Base-by-base conservation (phyloP, 2,329 filamentous ascomycete genomes). In the Paraphoma chrysanthemicola region DNA sequence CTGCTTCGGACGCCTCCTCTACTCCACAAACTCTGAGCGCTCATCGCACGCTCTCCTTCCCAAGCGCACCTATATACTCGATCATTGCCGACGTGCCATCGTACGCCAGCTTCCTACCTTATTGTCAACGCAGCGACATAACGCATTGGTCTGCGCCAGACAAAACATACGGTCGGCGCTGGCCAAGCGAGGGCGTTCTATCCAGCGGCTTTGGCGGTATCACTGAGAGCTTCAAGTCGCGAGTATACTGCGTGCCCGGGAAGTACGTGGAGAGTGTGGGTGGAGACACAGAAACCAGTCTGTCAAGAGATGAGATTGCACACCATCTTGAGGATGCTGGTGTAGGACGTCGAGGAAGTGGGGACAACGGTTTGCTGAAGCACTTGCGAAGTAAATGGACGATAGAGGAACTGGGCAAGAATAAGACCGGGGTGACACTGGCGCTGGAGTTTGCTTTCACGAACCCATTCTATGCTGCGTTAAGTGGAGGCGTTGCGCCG, bases 71-170 rank as follows among this genome's bases (percentile, higher is more conserved):
- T 1, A 88, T 99, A 66, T 99, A 95, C 85, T 82, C 83, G 64
- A 85, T 97, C 52, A 93, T 99, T 76, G 88, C 93, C 79, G 92
- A 97, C 77, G 88, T 99, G 63, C 86, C 92, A 76, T 66, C 61
- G 61, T 99, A 99, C 85, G 82, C 85, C 38, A 76, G 82, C 63
- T 99, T 98, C 82, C 86, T 99, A n/a, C 95, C 95, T 10, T 97
- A 96, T 84, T 96, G 94, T 79, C 85, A 86, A 43, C 82, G 82
- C 44, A 93, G 91, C 38, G 85, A 83, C 58, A 92, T 98, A 41
- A 97, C 92, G 1, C 82, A 83, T 56, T 92, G 90, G 85, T 89
- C 91, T 6, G 51, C 74, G 11, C 81, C 86, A 8, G 81, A 86
- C 69, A 58, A 78, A 57, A 6, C 57, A 44, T 68, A 81, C 49